phyloP scores from a whole-genome alignment of 495 filamentous ascomycete genomes.

The Talaromyces ruber region DNA sequence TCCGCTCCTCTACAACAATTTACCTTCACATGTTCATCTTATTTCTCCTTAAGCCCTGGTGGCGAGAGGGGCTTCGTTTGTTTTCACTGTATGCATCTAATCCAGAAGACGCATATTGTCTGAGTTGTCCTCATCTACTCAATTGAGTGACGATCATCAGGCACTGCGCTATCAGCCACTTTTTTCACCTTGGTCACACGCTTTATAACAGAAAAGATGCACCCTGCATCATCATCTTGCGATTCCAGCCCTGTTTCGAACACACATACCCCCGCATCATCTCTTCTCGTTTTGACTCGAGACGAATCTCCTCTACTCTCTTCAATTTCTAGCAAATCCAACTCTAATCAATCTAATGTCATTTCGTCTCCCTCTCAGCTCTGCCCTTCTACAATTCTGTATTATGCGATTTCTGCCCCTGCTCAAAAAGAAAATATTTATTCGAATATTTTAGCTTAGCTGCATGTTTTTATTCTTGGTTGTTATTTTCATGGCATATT shows the following conservation, averaged over 20 bases:
- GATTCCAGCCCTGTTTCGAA: background rate
- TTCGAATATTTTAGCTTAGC: background rate
- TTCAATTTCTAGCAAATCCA: background rate
- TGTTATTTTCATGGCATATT: background rate
- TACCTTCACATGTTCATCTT: conserved; percentile 17
- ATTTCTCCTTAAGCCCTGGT: conserved; percentile 18
- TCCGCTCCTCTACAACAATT: background rate
- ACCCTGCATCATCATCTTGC: background rate
- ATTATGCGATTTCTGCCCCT: background rate
- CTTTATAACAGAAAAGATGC: background rate
- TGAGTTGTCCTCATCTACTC: background rate
- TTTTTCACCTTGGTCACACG: background rate
- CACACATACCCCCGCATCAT: background rate
- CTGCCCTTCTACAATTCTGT: background rate
- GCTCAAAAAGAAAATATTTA: background rate
- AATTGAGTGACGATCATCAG: background rate
- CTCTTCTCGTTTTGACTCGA: background rate
- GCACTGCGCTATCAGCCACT: background rate
- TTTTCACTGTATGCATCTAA: conserved; percentile 1
- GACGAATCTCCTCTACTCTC: background rate
- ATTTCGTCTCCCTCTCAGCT: background rate
- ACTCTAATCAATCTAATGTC: background rate
- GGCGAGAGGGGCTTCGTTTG: conserved; percentile 9
- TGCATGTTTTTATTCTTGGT: background rate
- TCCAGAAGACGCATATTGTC: background rate